Evolutionary conservation across 306 rosid genomes (phyloP).

Genomic region (Trifolium dubium): DNA sequence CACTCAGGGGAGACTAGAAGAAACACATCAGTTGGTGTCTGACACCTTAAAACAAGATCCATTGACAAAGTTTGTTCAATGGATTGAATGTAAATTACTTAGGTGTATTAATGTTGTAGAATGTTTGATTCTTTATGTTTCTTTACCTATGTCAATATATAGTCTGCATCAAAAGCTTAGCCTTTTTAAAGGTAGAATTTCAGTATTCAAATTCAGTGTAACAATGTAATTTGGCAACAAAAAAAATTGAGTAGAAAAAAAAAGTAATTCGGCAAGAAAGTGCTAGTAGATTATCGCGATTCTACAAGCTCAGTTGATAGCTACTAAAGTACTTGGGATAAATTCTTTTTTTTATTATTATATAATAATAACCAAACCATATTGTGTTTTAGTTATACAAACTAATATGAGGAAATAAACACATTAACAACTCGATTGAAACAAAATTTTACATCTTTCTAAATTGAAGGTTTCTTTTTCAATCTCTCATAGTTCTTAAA

Average conservation of each 20-base stretch:
- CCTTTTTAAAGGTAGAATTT: slow-evolving; percentile 21
- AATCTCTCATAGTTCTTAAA: no score
- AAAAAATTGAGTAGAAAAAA: no score
- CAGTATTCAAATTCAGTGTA: background rate
- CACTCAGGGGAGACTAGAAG: slow-evolving; percentile 38
- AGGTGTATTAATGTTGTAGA: slow-evolving; percentile 41
- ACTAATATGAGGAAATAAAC: no score
- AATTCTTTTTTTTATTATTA: no score
- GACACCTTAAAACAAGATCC: slow-evolving; percentile 31
- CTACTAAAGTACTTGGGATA: no score
- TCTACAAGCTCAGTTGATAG: no score
- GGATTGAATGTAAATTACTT: slow-evolving; percentile 44
- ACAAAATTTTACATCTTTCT: no score
- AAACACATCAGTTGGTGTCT: slow-evolving; percentile 35
- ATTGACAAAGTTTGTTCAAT: slow-evolving; percentile 23
- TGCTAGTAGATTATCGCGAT: background rate
- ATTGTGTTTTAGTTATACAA: background rate
- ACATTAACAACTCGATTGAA: no score
- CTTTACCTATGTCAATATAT: background rate
- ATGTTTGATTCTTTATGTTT: slow-evolving; percentile 32
- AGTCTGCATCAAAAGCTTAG: slow-evolving; percentile 9
- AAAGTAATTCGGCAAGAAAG: no score
- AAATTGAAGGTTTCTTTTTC: no score
- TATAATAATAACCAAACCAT: no score
- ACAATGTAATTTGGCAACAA: background rate